Conservation (phyloP, 345 rosid genomes). For the Salix udensis region DNA sequence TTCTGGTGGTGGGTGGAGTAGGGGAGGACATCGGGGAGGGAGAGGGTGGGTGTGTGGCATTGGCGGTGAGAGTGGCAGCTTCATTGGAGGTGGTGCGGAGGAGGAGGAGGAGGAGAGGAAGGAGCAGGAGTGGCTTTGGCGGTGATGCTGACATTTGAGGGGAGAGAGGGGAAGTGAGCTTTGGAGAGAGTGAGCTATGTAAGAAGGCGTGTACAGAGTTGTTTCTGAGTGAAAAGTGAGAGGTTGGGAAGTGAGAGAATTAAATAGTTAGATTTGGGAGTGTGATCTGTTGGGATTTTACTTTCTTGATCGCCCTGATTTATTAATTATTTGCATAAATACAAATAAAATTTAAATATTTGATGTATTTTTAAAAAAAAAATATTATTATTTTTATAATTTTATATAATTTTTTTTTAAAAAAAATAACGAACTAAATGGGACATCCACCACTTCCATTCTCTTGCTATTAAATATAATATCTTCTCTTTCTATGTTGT, state of each 20-base stretch:
- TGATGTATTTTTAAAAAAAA: too few relatives aligned
- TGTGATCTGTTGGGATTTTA: background rate
- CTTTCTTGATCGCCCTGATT: background rate
- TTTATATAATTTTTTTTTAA: too few relatives aligned
- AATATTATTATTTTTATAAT: too few relatives aligned
- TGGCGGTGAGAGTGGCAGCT: slow-evolving; percentile 15
- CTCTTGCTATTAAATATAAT: too few relatives aligned
- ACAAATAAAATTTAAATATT: too few relatives aligned
- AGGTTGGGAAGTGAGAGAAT: background rate
- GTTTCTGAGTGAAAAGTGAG: background rate
- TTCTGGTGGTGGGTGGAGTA: slow-evolving; percentile 3
- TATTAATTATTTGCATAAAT: too few relatives aligned
- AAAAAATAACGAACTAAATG: too few relatives aligned
- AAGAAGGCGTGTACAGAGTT: background rate
- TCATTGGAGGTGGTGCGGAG: slow-evolving; percentile 11
- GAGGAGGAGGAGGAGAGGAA: slow-evolving; percentile 26
- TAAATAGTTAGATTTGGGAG: too few relatives aligned
- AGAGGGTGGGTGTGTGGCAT: slow-evolving; percentile 12
- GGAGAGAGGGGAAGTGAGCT: slow-evolving; percentile 2
- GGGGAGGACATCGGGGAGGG: slow-evolving; percentile 31
- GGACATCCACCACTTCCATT: too few relatives aligned
- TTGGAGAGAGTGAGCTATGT: slow-evolving; percentile 3
- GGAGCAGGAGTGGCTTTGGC: slow-evolving; percentile 19
- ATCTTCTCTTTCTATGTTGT: too few relatives aligned
- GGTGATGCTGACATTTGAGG: slow-evolving; percentile 1